Evolutionary conservation across 495 filamentous ascomycete genomes (phyloP).

Genomic region (Lasiosphaeria ovina): DNA sequence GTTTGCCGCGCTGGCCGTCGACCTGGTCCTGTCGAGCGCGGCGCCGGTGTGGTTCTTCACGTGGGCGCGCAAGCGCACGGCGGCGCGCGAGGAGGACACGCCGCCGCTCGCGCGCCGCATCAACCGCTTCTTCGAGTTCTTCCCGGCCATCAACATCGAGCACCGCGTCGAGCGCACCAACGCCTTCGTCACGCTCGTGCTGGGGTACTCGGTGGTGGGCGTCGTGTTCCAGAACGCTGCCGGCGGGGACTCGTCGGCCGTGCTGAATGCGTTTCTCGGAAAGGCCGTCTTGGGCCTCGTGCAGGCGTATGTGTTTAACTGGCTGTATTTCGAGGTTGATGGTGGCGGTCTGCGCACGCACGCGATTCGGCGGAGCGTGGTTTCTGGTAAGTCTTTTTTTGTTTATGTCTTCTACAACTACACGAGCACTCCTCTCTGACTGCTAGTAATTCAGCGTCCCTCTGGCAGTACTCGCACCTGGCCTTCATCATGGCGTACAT

Average conservation of each 20-base stretch:
- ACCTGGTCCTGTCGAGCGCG: slow-evolving; percentile 37
- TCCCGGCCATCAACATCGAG: slow-evolving; percentile 60
- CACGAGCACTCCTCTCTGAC: background rate
- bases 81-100: background rate
- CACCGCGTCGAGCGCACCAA: slow-evolving; percentile 58
- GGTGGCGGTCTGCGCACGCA: slow-evolving; percentile 52
- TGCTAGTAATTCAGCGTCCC: slow-evolving; percentile 14
- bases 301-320: slow-evolving; percentile 61
- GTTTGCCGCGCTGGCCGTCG: slow-evolving; percentile 49
- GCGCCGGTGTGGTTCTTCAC: slow-evolving; percentile 34
- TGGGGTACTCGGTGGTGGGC: slow-evolving; percentile 58
- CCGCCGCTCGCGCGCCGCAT: slow-evolving; percentile 25
- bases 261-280: slow-evolving; percentile 58
- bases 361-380: slow-evolving; percentile 51
- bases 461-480: slow-evolving; percentile 39
- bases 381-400: slow-evolving; percentile 28
- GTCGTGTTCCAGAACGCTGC: slow-evolving; percentile 54
- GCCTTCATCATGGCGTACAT: slow-evolving; percentile 60
- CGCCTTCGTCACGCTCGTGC: slow-evolving; percentile 59
- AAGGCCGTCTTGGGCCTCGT: slow-evolving; percentile 57
- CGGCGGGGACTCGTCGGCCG: slow-evolving; percentile 22
- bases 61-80: slow-evolving; percentile 16
- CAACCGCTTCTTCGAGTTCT: slow-evolving; percentile 52
- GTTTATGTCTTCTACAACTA: slow-evolving; percentile 21
- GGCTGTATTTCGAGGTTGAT: slow-evolving; percentile 65